phyloP scores from a whole-genome alignment of 2,329 filamentous ascomycete genomes.

The Aspergillus felis region DNA sequence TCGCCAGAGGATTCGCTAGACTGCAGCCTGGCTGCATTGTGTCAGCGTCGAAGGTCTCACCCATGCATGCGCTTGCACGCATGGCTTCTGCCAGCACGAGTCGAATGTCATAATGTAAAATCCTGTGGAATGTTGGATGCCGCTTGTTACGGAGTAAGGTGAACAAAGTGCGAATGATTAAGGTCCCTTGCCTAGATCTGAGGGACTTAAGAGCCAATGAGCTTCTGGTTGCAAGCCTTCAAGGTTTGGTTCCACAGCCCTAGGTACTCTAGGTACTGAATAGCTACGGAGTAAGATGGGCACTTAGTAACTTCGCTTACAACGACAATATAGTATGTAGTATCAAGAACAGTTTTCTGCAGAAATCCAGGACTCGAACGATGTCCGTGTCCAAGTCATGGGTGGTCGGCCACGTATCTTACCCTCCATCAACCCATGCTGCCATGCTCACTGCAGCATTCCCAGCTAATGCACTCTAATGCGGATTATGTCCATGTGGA shows the following conservation, averaged over 20 bases:
- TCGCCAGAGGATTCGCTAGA: background rate
- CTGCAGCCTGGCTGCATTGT: background rate
- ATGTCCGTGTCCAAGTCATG: background rate
- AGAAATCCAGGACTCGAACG: background rate
- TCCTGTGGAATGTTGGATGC: background rate
- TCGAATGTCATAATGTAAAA: background rate
- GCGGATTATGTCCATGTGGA: background rate
- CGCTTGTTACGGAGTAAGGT: background rate
- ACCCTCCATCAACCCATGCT: background rate
- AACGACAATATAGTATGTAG: background rate
- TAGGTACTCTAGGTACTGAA: too few relatives aligned
- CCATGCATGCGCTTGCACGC: background rate
- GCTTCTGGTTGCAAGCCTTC: background rate
- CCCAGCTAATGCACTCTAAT: background rate
- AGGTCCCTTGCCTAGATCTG: background rate
- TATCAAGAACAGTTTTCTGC: too few relatives aligned
- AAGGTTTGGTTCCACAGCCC: background rate
- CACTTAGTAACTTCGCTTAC: background rate
- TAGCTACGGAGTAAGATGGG: too few relatives aligned
- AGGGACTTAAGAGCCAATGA: background rate
- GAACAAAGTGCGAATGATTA: too few relatives aligned
- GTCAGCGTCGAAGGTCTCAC: background rate
- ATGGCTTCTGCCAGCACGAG: background rate
- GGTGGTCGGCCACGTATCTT: background rate
- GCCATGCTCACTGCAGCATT: background rate